Percentiles rank a stretch among this genome's conserved stretches.
These are phyloP conservation scores for Berberis thunbergii DNA, from an alignment of 164 flowering plant genomes.

Conservation along the genomic window DNA sequence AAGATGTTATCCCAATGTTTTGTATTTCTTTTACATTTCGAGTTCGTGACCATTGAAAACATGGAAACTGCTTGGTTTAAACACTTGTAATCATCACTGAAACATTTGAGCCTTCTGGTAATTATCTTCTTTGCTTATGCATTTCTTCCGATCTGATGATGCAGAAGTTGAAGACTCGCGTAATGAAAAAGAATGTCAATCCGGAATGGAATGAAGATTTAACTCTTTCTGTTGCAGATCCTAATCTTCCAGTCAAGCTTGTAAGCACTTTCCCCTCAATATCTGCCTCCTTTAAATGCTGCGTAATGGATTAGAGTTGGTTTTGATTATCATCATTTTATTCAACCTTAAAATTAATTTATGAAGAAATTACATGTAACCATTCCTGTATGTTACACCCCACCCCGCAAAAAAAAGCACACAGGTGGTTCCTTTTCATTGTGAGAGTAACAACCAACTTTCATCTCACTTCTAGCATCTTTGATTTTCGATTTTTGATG, in stretches of 20 bases:
- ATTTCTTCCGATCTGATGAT: slow-evolving; percentile 10
- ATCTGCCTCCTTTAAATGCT: not conserved
- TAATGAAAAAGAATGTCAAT: slow-evolving; percentile 48
- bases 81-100: not conserved
- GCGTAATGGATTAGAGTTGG: not conserved
- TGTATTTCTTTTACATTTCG: no score
- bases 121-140: not conserved
- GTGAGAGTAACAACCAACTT: no score
- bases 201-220: slow-evolving; percentile 91
- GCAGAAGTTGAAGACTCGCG: slow-evolving; percentile 86
- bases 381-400: no score
- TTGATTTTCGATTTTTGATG: no score
- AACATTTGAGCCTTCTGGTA: not conserved
- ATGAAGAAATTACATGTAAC: not conserved
- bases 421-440: no score
- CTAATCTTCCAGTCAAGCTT: slow-evolving; percentile 44
- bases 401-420: no score
- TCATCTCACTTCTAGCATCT: no score
- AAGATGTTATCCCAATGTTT: no score
- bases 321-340: not conserved
- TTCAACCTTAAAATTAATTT: not conserved
- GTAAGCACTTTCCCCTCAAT: slow-evolving; percentile 28
- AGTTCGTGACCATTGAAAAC: no score
- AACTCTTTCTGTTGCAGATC: slow-evolving; percentile 55
- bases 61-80: not conserved